These are phyloP conservation scores for Pavlovales sp. DNA, from an alignment of 208 protist genomes.

Conservation along the genomic window DNA sequence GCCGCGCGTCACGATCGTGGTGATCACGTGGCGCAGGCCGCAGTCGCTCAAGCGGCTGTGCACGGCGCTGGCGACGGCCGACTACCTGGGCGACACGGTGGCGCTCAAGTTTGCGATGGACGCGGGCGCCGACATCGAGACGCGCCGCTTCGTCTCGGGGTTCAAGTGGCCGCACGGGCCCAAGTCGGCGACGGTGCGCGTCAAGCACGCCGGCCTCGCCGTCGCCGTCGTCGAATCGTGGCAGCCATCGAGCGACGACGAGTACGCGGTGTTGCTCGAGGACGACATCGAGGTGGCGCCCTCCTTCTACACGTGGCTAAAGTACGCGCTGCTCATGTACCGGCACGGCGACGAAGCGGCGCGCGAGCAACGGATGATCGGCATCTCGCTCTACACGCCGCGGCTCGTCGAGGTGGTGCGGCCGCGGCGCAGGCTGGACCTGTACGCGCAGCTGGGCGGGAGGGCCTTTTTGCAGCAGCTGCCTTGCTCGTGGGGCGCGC, in stretches of 20 bases:
- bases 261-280: slow-evolving; percentile 31
- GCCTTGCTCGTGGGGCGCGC: slow-evolving; percentile 33
- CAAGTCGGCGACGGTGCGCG: not conserved
- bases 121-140: not conserved
- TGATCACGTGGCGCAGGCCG: slow-evolving; percentile 13
- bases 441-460: not conserved
- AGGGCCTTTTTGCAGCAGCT: slow-evolving; percentile 21
- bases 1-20: not conserved
- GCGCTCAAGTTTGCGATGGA: not conserved
- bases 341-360: not conserved
- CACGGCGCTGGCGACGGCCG: not conserved
- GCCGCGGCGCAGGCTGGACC: not conserved
- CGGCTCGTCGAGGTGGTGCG: slow-evolving; percentile 8
- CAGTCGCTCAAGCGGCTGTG: slow-evolving; percentile 4
- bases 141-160: not conserved
- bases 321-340: slow-evolving; percentile 2
- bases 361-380: not conserved
- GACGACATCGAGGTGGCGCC: slow-evolving; percentile 42
- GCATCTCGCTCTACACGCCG: slow-evolving; percentile 39
- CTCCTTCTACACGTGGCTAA: slow-evolving; percentile 32
- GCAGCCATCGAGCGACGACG: not conserved
- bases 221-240: not conserved
- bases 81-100: slow-evolving; percentile 8
- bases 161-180: slow-evolving; percentile 17
- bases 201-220: not conserved